These are phyloP conservation scores for Nematocida homosporus DNA, from an alignment of 371 early-diverging fungal species.

Conservation along the genomic window DNA sequence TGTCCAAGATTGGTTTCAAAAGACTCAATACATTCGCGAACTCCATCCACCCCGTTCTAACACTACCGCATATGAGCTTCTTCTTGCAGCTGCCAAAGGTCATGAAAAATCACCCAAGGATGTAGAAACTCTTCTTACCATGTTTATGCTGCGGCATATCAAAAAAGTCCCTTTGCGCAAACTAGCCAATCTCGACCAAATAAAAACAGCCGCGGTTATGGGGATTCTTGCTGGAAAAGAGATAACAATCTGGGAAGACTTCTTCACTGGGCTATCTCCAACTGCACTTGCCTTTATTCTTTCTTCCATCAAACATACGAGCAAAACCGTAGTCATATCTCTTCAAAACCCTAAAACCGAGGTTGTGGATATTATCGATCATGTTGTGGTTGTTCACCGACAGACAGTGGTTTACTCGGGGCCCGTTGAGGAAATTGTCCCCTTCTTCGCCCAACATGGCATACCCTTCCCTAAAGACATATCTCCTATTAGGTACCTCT, in stretches of 20 bases:
- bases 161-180: constrained; percentile 10
- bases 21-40: background rate
- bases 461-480: constrained; percentile 25
- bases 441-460: background rate
- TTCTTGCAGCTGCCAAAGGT: background rate
- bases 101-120: background rate
- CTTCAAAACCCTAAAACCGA: constrained; percentile 15
- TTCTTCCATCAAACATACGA: constrained; percentile 1
- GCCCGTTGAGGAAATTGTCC: background rate
- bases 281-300: background rate
- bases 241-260: constrained; percentile 45
- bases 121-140: background rate
- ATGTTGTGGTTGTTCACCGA: constrained; percentile 29
- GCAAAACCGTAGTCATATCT: constrained; percentile 23
- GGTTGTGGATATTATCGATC: constrained; percentile 24
- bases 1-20: background rate
- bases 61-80: background rate
- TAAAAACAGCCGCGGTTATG: constrained; percentile 11
- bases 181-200: constrained; percentile 25
- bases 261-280: constrained; percentile 14
- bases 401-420: constrained; percentile 36
- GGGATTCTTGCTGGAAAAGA: constrained; percentile 17
- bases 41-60: background rate
- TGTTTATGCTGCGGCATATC: background rate
- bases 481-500: constrained; percentile 27